Evolutionary conservation across 2,329 filamentous ascomycete genomes (phyloP).

Genomic region (Fusarium solani-melongenae): DNA sequence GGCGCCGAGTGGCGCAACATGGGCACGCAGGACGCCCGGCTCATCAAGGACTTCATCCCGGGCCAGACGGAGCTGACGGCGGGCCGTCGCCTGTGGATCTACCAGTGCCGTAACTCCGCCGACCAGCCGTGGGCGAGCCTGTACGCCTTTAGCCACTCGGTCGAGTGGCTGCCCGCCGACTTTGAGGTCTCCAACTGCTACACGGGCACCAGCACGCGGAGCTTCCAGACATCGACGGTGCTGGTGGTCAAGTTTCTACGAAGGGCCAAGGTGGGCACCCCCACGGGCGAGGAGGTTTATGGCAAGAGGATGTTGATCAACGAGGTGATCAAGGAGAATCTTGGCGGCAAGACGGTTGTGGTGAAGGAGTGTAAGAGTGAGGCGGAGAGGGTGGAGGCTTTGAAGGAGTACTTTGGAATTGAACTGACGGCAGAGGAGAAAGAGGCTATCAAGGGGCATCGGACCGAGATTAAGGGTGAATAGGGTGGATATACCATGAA

Average conservation of each 20-base stretch:
- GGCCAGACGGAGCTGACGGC: constrained; percentile 52
- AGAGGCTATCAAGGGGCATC: constrained; percentile 60
- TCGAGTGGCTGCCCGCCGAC: constrained; percentile 71
- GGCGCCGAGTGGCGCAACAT: constrained; percentile 59
- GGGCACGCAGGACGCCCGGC: constrained; percentile 65
- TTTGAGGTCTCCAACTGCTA: constrained; percentile 70
- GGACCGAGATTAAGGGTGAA: constrained; percentile 54
- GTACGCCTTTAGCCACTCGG: constrained; percentile 72
- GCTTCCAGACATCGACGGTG: constrained; percentile 65
- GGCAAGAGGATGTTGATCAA: constrained; percentile 66
- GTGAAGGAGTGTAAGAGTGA: constrained; percentile 62
- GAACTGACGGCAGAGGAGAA: constrained; percentile 61
- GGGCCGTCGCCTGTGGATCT: constrained; percentile 68
- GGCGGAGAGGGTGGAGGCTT: constrained; percentile 61
- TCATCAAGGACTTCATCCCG: constrained; percentile 62
- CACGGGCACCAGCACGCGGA: constrained; percentile 60
- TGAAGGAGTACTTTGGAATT: constrained; percentile 65
- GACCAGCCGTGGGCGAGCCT: constrained; percentile 65
- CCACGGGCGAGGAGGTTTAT: constrained; percentile 56
- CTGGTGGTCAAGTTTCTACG: constrained; percentile 67
- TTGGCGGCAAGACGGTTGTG: constrained; percentile 60
- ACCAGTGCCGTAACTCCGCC: constrained; percentile 65
- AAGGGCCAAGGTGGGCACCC: constrained; percentile 51
- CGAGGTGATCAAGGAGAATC: constrained; percentile 63
- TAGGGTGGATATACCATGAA: constrained; percentile 12